phyloP scores from a whole-genome alignment of 2,329 filamentous ascomycete species.

The Fusarium hostae region DNA sequence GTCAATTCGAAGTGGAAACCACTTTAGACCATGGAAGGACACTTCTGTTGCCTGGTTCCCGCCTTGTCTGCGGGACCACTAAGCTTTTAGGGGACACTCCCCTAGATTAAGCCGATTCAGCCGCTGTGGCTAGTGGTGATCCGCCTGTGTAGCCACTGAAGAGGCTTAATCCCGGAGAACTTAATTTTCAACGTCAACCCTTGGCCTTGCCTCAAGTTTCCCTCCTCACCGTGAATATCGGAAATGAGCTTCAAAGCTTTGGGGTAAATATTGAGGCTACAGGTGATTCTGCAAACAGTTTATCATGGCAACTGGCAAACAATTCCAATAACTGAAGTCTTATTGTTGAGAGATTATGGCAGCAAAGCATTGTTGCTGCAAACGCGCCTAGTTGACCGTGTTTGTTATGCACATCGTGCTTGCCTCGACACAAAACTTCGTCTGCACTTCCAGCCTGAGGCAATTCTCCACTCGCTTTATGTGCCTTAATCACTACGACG shows the following conservation, averaged over 20 bases:
- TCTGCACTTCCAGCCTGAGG: conserved; percentile 18
- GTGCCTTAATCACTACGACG: conserved; percentile 8
- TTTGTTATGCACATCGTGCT: conserved; percentile 24
- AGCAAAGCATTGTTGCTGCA: conserved; percentile 15
- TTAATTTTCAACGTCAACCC: conserved; percentile 27
- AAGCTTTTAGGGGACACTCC: conserved; percentile 6
- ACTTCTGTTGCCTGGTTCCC: conserved; percentile 7
- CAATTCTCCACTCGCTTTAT: conserved; percentile 9
- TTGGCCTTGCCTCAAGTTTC: not conserved
- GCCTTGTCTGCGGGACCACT: conserved; percentile 8
- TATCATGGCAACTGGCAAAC: not conserved
- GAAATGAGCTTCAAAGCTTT: conserved; percentile 1
- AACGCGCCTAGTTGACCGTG: conserved; percentile 14
- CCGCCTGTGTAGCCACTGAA: conserved; percentile 33
- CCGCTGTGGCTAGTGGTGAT: conserved; percentile 42
- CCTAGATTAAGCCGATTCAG: conserved; percentile 27
- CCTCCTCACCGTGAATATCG: conserved; percentile 19
- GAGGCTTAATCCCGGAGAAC: not conserved
- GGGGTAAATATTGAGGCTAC: not conserved
- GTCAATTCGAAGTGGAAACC: not conserved
- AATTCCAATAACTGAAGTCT: not conserved
- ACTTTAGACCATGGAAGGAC: conserved; percentile 14
- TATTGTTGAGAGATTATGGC: conserved; percentile 13
- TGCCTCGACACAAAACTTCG: conserved; percentile 18
- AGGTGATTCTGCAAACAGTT: not conserved